Base-by-base conservation (phyloP, 78 protist species). In the Isochrysis galbana region DNA sequence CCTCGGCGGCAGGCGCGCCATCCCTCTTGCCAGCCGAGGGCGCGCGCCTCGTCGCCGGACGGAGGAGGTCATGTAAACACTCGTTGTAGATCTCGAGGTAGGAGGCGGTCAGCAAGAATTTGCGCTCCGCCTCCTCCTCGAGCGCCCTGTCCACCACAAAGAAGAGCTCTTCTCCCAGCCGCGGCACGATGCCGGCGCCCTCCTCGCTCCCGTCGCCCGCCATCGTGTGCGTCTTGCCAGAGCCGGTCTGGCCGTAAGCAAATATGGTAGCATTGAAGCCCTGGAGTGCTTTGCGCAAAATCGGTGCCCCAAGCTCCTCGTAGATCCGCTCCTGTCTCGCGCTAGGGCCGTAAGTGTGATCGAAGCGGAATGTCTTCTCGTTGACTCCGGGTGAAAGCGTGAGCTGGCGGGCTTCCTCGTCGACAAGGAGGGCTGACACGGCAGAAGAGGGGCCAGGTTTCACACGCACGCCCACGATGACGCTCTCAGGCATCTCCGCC, bases 21-120 rank as follows among this genome's bases (percentile, higher is more conserved):
- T 42, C 82, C 36, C 82, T 17, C 42, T 3, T 5, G 36, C 36
- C 42, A 19, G 25, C 44, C 32, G 42, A 22, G 32, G 46, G 19
- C 82, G 82, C 3, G 42, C 10, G 42, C 42, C 19, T 38, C 36
- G 46, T 38, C 11, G 74, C 17, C 1, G n/a, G 82, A n/a, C 14
- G 54, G 39, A 91, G 83, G 45, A 92, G 87, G 87, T 92, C 94
- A n/a, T 41, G 70, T 87, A 86, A 25, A n/a, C 38, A 26, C 91
- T 92, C 94, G 91, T 92, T 92, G 91, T 92, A 92, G 46, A 92
- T 72, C 87, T 92, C 91, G 55, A 91, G 93, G 34, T 23, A 10
- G 34, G 34, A 23, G 74, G 34, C 17, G 34, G 34, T 22, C 82
- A 72, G 21, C 7, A 38, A 2, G 46, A 36, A 3, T 4, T 38